Percentiles rank a stretch among this genome's conserved stretches.
phyloP scores from a whole-genome alignment of 345 rosid species.

The Kernera saxatilis region DNA sequence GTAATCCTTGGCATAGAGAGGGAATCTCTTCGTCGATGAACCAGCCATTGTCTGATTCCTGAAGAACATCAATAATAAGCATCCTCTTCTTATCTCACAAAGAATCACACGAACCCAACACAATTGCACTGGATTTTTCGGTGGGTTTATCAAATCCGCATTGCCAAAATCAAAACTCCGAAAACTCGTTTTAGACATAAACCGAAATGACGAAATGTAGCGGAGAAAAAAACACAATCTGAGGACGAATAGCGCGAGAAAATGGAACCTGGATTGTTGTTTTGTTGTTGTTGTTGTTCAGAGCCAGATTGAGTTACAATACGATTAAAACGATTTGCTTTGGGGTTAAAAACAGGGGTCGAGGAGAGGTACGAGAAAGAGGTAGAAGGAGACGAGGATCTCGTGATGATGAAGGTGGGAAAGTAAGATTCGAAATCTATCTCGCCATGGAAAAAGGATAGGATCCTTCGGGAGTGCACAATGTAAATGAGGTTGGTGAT shows the following conservation, averaged over 20 bases:
- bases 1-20: constrained; percentile 59
- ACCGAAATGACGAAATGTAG: background rate
- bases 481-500: constrained; percentile 8
- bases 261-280: background rate
- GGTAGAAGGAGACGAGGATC: constrained; percentile 19
- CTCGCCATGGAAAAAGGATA: background rate
- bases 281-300: background rate
- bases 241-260: background rate
- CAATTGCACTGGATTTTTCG: background rate
- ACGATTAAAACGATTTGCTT: background rate
- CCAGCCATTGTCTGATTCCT: constrained; percentile 11
- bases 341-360: background rate
- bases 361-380: constrained; percentile 13
- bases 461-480: background rate
- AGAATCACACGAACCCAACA: background rate
- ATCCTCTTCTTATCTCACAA: background rate
- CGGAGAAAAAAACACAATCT: background rate
- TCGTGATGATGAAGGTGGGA: constrained; percentile 9
- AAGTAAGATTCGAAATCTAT: constrained; percentile 18
- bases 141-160: background rate
- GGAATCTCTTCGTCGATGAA: constrained; percentile 47
- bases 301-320: background rate
- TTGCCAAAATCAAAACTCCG: background rate
- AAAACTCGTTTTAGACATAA: background rate
- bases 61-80: background rate